Conservation (phyloP, 108 stramenopile genomes). For the Nannochloropsis granulata region DNA sequence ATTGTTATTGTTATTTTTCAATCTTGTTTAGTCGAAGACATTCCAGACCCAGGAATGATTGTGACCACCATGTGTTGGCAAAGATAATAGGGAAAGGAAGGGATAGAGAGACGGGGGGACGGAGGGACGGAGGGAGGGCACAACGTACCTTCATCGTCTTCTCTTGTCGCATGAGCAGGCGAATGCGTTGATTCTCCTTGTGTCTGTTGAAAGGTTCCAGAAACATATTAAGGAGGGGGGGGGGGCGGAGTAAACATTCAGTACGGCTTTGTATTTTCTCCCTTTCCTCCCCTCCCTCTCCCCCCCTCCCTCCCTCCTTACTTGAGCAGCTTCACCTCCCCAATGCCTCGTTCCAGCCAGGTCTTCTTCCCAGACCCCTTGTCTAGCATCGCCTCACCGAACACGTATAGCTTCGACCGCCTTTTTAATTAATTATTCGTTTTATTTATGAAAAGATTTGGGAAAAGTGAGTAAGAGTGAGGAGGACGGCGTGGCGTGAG, state of each 20-base stretch:
- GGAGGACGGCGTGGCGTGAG: background rate
- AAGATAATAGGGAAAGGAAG: too few relatives aligned
- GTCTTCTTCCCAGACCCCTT: slow-evolving; percentile 89
- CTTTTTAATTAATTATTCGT: background rate
- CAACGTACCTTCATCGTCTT: slow-evolving; percentile 81
- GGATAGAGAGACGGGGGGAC: background rate
- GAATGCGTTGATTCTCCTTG: slow-evolving; percentile 62
- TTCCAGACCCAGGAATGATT: too few relatives aligned
- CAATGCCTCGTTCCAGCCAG: slow-evolving; percentile 95
- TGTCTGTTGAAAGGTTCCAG: slow-evolving; percentile 29
- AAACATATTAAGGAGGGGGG: background rate
- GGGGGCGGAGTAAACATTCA: background rate
- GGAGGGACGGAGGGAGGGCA: background rate
- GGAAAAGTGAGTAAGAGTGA: background rate
- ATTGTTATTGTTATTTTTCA: too few relatives aligned
- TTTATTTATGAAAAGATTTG: background rate
- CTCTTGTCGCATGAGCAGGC: slow-evolving; percentile 95
- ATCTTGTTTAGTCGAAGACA: too few relatives aligned
- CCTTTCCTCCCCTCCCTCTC: background rate
- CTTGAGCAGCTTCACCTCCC: slow-evolving; percentile 83
- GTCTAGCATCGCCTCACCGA: slow-evolving; percentile 90
- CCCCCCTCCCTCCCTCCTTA: background rate
- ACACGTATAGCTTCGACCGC: slow-evolving; percentile 88
- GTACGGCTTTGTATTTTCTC: background rate
- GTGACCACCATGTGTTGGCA: too few relatives aligned